Percentiles rank a stretch among this genome's conserved stretches.
phyloP scores from a whole-genome alignment of 176 grass and related monocot species.

The Microstegium vimineum region DNA sequence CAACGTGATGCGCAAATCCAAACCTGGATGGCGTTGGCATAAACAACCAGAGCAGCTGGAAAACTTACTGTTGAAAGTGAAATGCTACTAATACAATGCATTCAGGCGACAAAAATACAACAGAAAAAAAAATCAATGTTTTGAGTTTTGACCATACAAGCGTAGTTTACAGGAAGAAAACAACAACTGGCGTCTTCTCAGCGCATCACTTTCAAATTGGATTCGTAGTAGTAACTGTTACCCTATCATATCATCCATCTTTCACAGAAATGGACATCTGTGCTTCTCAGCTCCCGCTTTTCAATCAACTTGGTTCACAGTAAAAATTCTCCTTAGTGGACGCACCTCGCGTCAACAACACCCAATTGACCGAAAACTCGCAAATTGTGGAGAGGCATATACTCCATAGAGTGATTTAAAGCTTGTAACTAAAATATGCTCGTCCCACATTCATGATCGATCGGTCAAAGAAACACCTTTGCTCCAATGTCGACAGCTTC shows the following conservation, averaged over 20 bases:
- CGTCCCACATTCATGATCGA: conserved; percentile 6
- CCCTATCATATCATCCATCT: neutral
- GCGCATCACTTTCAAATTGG: neutral
- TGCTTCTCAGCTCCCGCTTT: conserved; percentile 3
- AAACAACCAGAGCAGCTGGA: neutral
- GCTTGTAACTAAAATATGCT: conserved; percentile 33
- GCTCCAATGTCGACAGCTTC: neutral
- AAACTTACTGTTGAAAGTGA: neutral
- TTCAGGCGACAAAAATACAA: neutral
- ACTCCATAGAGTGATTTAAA: conserved; percentile 7
- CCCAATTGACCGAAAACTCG: neutral
- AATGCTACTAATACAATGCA: neutral
- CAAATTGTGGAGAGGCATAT: neutral
- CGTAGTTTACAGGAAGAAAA: neutral
- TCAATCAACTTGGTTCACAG: conserved; percentile 20
- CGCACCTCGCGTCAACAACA: neutral
- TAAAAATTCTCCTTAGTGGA: conserved; percentile 20
- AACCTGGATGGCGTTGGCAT: neutral
- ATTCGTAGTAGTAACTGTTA: neutral
- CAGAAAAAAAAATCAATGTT: neutral
- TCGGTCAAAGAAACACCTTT: neutral
- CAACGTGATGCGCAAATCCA: conserved; percentile 9
- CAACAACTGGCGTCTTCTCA: neutral
- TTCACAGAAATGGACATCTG: conserved; percentile 28
- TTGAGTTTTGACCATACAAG: neutral